Evolutionary conservation across 179 eudicot genomes (phyloP).

Genomic region (Silene coronaria): DNA sequence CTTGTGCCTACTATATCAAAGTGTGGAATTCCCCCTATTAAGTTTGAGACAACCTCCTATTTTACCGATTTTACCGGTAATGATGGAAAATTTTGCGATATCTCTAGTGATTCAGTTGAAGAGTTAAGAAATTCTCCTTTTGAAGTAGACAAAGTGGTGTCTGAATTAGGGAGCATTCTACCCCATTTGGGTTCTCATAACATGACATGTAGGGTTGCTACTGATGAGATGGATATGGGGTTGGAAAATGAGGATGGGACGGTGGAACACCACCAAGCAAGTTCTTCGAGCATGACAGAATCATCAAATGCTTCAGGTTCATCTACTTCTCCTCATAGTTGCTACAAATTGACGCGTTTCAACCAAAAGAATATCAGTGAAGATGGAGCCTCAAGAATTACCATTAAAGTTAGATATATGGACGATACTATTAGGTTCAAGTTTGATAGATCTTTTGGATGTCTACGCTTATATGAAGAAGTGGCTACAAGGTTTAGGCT

Average conservation of each 20-base stretch:
- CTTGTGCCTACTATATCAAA: slow-evolving; percentile 21
- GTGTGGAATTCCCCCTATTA: slow-evolving; percentile 31
- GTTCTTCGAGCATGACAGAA: slow-evolving; percentile 67
- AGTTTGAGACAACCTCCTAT: slow-evolving; percentile 37
- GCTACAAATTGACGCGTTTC: slow-evolving; percentile 19
- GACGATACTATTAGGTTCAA: slow-evolving; percentile 78
- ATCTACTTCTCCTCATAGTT: slow-evolving; percentile 46
- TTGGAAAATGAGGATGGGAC: slow-evolving; percentile 28
- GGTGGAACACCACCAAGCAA: slow-evolving; percentile 42
- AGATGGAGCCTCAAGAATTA: slow-evolving; percentile 44
- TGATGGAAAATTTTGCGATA: slow-evolving; percentile 15
- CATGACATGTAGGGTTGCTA: slow-evolving; percentile 20
- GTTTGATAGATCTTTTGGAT: slow-evolving; percentile 53
- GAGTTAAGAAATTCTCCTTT: slow-evolving; percentile 26
- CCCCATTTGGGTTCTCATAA: slow-evolving; percentile 20
- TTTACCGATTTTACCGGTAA: slow-evolving; percentile 17
- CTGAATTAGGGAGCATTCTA: slow-evolving; percentile 19
- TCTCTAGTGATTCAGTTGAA: slow-evolving; percentile 10
- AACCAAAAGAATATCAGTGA: slow-evolving; percentile 22
- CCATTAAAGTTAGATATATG: slow-evolving; percentile 61
- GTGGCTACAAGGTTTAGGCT: slow-evolving; percentile 66
- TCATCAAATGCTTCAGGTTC: slow-evolving; percentile 61
- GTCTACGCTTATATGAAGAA: slow-evolving; percentile 58
- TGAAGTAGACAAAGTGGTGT: slow-evolving; percentile 10
- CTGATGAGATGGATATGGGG: slow-evolving; percentile 29